These are phyloP conservation scores for Phytopythium helicoides DNA, from an alignment of 352 stramenopile species.

Conservation along the genomic window DNA sequence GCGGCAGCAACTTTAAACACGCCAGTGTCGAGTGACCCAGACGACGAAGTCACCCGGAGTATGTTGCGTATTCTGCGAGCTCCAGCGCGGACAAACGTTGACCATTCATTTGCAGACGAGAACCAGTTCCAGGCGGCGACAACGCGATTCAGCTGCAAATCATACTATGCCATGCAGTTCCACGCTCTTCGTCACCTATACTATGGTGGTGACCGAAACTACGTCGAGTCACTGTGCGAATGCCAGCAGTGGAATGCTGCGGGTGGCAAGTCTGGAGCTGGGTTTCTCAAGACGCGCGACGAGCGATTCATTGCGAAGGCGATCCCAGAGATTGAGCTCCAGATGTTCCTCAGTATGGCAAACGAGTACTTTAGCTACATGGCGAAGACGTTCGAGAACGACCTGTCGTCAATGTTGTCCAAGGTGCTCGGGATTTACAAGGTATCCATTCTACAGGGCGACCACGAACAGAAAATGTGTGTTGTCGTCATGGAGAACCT, in stretches of 20 bases:
- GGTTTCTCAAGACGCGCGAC: slow-evolving; percentile 85
- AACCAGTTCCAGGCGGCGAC: slow-evolving; percentile 76
- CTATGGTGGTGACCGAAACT: slow-evolving; percentile 83
- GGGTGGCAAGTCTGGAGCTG: slow-evolving; percentile 83
- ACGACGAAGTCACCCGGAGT: slow-evolving; percentile 6
- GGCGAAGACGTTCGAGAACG: slow-evolving; percentile 85
- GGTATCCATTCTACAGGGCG: slow-evolving; percentile 61
- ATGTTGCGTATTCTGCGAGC: slow-evolving; percentile 75
- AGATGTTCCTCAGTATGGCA: slow-evolving; percentile 90
- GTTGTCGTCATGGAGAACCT: slow-evolving; percentile 90
- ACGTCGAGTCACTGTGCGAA: slow-evolving; percentile 83
- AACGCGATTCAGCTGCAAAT: slow-evolving; percentile 86
- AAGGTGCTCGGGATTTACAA: slow-evolving; percentile 89
- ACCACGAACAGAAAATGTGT: slow-evolving; percentile 79
- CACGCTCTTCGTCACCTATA: slow-evolving; percentile 79
- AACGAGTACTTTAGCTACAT: slow-evolving; percentile 91
- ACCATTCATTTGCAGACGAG: slow-evolving; percentile 84
- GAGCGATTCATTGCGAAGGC: slow-evolving; percentile 87
- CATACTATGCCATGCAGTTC: slow-evolving; percentile 90
- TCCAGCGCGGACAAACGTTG: slow-evolving; percentile 73
- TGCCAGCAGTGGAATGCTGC: slow-evolving; percentile 86
- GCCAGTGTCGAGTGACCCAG: slow-evolving; percentile 5
- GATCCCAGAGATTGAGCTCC: slow-evolving; percentile 82
- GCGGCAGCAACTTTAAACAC: slow-evolving; percentile 10
- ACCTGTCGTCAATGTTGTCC: slow-evolving; percentile 84